Conservation (phyloP, 805 yeast species). For the Cyberlindnera lachancei region DNA sequence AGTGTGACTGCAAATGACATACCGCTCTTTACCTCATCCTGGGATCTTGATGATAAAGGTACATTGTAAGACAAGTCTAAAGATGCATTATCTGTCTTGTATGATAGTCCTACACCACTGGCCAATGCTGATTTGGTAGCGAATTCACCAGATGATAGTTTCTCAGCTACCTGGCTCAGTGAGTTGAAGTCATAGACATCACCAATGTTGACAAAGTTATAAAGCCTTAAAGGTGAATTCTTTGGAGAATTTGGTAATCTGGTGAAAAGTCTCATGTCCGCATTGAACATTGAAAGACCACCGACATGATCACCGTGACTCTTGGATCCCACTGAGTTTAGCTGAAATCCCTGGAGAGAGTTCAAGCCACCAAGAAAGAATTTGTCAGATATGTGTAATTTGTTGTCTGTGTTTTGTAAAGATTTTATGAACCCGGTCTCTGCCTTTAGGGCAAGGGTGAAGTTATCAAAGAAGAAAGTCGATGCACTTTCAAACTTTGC, state of each 20-base stretch:
- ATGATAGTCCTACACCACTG: slow-evolving; percentile 45
- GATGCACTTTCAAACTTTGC: slow-evolving; percentile 22
- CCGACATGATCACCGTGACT: slow-evolving; percentile 44
- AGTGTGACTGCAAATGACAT: slow-evolving; percentile 46
- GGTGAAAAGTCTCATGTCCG: slow-evolving; percentile 42
- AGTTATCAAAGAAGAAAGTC: slow-evolving; percentile 34
- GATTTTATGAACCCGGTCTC: slow-evolving; percentile 42
- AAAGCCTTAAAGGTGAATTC: slow-evolving; percentile 48
- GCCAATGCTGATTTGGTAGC: slow-evolving; percentile 33
- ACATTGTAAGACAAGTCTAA: slow-evolving; percentile 48
- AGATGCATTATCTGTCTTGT: slow-evolving; percentile 44
- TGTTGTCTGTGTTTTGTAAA: slow-evolving; percentile 22
- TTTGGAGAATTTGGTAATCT: slow-evolving; percentile 43
- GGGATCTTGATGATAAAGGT: slow-evolving; percentile 40
- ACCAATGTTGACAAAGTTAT: slow-evolving; percentile 55
- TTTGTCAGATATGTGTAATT: slow-evolving; percentile 57
- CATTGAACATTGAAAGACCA: slow-evolving; percentile 44
- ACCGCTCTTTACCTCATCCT: slow-evolving; percentile 46
- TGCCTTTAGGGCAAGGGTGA: slow-evolving; percentile 41
- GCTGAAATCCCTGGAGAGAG: slow-evolving; percentile 56
- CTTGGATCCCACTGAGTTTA: slow-evolving; percentile 48
- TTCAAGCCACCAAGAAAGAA: slow-evolving; percentile 67
- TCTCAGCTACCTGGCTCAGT: slow-evolving; percentile 13
- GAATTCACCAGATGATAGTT: slow-evolving; percentile 15
- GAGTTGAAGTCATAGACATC: slow-evolving; percentile 28